Base-by-base conservation (phyloP, 2,329 filamentous ascomycete species). In the Claviceps sp. region DNA sequence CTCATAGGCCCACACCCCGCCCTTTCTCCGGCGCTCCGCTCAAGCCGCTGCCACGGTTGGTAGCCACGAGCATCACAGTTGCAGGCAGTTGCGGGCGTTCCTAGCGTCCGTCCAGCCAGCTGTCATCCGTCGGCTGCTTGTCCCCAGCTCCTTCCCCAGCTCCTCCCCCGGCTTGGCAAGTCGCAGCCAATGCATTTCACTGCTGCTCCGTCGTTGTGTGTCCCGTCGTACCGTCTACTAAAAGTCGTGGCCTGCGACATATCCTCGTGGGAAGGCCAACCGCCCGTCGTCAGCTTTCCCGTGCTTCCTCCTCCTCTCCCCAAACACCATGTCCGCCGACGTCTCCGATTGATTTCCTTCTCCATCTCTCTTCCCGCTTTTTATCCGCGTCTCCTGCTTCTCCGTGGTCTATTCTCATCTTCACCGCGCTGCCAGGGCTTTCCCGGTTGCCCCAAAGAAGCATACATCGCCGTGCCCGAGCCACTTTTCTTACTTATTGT, bases 271-370 rank as follows among this genome's bases (percentile, higher is more conserved):
- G 22, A 13, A 40, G 23, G 47, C 9, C 47, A 48, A 42, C 47
- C 8, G 20, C 9, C 36, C 17, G 22, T 14, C 16, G 38, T 11
- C 5, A 34, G 29, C 29, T 34, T 34, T 29, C 37, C 16, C 16
- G 17, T 20, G 45, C 39, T 45, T 42, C 39, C 44, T 43, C 47
- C 29, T 44, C 23, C 36, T 44, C 13, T 36, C 40, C 42, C 22
- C 34, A 43, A 49, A 46, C 44, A 48, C 47, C 44, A 54, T 52
- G 53, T 52, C 50, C 34, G 47, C 47, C 52, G 53, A 50, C 53
- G 53, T 52, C 36, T 54, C 23, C 17, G 50, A 47, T 43, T 52
- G 43, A 50, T 47, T 20, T 23, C 20, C 13, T n/a, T 6, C n/a
- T 37, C 26, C 40, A 14, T 39, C 44, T 16, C 22, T 51, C 39